phyloP scores from a whole-genome alignment of 139 green algal species.

The Coccomyxa sp. region DNA sequence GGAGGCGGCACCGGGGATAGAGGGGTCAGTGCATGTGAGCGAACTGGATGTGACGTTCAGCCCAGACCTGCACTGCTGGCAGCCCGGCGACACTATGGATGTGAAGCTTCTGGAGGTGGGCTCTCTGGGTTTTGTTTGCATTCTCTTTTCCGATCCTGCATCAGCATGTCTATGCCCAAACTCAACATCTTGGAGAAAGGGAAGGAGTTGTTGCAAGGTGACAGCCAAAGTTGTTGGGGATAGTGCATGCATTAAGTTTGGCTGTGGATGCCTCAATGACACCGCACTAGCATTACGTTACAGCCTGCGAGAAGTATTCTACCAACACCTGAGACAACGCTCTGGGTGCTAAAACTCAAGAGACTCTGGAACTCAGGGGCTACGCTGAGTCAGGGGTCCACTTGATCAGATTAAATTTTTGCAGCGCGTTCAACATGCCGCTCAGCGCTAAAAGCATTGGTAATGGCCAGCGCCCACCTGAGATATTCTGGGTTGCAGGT shows the following conservation, averaged over 20 bases:
- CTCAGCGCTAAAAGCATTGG: neutral
- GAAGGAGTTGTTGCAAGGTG: neutral
- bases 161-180: neutral
- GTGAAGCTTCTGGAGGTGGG: slow-evolving; percentile 65
- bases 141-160: neutral
- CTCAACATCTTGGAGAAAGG: neutral
- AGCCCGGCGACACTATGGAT: slow-evolving; percentile 25
- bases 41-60: slow-evolving; percentile 17
- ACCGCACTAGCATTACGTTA: neutral
- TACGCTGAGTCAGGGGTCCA: neutral
- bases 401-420: neutral
- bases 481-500: neutral
- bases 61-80: neutral
- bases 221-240: no score
- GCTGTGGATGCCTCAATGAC: neutral
- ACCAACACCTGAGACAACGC: no score
- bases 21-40: slow-evolving; percentile 20
- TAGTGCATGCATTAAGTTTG: neutral
- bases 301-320: no score
- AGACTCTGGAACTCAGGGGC: neutral
- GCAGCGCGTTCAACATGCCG: neutral
- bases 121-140: neutral
- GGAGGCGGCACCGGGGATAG: slow-evolving; percentile 40
- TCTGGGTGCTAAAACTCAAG: no score
- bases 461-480: neutral